Base-by-base conservation (phyloP, 306 rosid genomes). In the Castanopsis chinensis region DNA sequence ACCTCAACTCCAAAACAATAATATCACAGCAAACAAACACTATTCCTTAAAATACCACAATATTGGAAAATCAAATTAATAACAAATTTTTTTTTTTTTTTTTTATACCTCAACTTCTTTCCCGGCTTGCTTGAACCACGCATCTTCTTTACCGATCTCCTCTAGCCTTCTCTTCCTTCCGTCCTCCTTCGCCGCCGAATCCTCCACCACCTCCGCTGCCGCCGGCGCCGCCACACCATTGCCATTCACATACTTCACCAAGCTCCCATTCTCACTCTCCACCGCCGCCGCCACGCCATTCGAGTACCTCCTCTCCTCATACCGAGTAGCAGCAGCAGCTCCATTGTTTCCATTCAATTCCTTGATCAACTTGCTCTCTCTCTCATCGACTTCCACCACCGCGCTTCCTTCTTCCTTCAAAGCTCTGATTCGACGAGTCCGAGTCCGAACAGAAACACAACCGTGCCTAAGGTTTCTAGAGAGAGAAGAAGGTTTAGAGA, bases 61-160 rank as follows among this genome's bases (percentile, higher is more conserved):
- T 59, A 35, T 64, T 59, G 3, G 71, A 67, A 41, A 27, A 53
- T 75, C n/a, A 52, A 86, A 76, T 41, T 45, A 54, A 60, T 64
- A 81, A 45, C 83, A 5, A 49, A 27, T 88, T 69, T 45, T 11
- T 45, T 45, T 45, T 43, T 10, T 10, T 10, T 9, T 9, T 43
- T 5, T 6, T 1, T 11, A 10, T 86, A 94, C 95, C 97, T 91
- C 93, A 67, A 84, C 82, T 28, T 83, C 80, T 33, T 69, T 56
- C 56, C 76, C 92, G 4, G 71, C 76, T 56, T 35, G 83, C 82
- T 93, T 95, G 69, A 95, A 95, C 99, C 99, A 95, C 0, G 97
- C 99, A 0, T 95, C 98, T 83, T 95, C 98, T 80, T 86, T 95
- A 4, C 99, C 99, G 87, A 95, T 91, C 75, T 95, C 97, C 89